Base-by-base conservation (phyloP, 75 land plant genomes). In the Selaginella tamariscina region DNA sequence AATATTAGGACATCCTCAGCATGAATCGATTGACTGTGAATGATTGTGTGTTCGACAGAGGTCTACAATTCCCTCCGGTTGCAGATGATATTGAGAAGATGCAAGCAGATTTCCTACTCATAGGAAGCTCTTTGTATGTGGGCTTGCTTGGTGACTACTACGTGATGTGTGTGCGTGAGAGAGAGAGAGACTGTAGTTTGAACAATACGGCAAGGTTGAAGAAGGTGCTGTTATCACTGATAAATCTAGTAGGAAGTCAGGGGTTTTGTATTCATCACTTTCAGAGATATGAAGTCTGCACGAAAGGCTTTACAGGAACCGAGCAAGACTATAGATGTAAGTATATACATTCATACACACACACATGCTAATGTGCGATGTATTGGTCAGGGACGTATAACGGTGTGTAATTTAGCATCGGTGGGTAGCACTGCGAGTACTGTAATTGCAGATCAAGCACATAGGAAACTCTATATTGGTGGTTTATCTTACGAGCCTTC, bases 101-200 rank as follows among this genome's bases (percentile, higher is more conserved):
- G 89, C 89, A 71, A 82, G 87, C 79, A 77, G 81, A 67, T 86
- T 84, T 73, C 87, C 89, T 70, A 84, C 75, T 64, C 87, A 84
- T 66, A 80, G 89, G 79, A 86, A 86, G 84, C 87, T 86, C 81
- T 86, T 86, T 82, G 87, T 86, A 77, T 87, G 89, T 84, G 89
- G 89, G 56, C 76, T 86, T 77, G 87, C 87, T 56, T 86, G 89
- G 89, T 82, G 78, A 86, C 89, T 65, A 72, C 78, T 86, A 81
- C 76, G 89, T 80, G 82, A 77, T 80, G 87, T 86, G 89, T 84
- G 89, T 86, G 89, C 69, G 74, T 81, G 74, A 65, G n/a, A n/a
- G n/a, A n/a, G n/a, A n/a, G n/a, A n/a, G n/a, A n/a, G n/a, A 54
- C 76, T 84, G 89, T 84, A 80, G 30, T 86, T 86, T 73, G 59